phyloP scores from a whole-genome alignment of 2,329 filamentous ascomycete genomes.

The Penicillium sp. region DNA sequence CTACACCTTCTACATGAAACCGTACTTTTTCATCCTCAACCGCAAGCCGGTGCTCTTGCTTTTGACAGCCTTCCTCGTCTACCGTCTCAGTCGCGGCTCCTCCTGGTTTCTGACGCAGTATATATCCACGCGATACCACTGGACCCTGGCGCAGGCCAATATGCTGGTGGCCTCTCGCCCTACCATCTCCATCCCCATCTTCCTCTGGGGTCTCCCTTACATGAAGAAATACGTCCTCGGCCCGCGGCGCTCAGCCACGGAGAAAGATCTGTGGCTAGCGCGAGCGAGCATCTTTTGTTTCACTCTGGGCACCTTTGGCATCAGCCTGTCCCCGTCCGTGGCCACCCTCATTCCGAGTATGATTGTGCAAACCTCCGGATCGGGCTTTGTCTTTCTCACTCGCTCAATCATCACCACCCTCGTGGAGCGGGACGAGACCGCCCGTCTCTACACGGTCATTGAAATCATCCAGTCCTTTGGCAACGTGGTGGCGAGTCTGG shows the following conservation, averaged over 20 bases:
- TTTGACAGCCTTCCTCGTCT: slow-evolving; percentile 44
- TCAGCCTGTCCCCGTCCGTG: slow-evolving; percentile 42
- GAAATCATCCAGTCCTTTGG: slow-evolving; percentile 46
- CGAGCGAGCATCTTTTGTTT: slow-evolving; percentile 42
- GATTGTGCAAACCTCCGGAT: slow-evolving; percentile 45
- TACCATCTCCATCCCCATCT: slow-evolving; percentile 43
- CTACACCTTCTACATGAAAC: slow-evolving; percentile 27
- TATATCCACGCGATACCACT: slow-evolving; percentile 46
- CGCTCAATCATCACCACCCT: slow-evolving; percentile 45
- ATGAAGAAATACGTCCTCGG: slow-evolving; percentile 30
- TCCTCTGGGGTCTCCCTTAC: slow-evolving; percentile 43
- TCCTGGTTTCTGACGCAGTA: slow-evolving; percentile 47
- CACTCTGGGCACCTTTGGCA: slow-evolving; percentile 41
- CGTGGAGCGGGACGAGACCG: slow-evolving; percentile 44
- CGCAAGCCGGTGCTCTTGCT: slow-evolving; percentile 39
- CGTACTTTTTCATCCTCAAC: slow-evolving; percentile 38
- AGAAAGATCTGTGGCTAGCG: slow-evolving; percentile 44
- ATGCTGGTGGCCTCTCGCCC: slow-evolving; percentile 44
- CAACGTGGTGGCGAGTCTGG: slow-evolving; percentile 42
- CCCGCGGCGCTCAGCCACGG: slow-evolving; percentile 32
- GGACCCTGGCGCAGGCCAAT: slow-evolving; percentile 42
- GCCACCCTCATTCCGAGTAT: slow-evolving; percentile 41
- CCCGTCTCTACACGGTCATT: slow-evolving; percentile 46
- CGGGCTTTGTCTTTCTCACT: slow-evolving; percentile 44
- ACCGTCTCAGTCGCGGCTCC: slow-evolving; percentile 44